Evolutionary conservation across 108 stramenopile genomes (phyloP).

Genomic region (Bacterosira constricta): DNA sequence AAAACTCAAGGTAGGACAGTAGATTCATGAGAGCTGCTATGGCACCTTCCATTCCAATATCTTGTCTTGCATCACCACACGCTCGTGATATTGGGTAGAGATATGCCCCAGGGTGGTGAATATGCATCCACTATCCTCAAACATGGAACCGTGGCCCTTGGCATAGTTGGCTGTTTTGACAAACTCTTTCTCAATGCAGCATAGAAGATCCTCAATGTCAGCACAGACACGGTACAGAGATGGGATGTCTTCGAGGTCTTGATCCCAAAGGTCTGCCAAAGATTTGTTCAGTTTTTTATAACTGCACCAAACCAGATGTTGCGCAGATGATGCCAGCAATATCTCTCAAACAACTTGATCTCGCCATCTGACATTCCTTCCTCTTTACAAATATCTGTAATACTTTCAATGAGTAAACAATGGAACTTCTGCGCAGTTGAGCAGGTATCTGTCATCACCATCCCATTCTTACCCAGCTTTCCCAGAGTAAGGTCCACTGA

Average conservation of each 20-base stretch:
- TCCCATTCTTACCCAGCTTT: constrained; percentile 13
- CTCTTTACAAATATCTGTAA: background rate
- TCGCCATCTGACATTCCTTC: background rate
- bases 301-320: constrained; percentile 15
- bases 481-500: background rate
- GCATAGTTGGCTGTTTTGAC: constrained; percentile 16
- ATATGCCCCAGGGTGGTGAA: constrained; percentile 9
- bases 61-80: constrained; percentile 10
- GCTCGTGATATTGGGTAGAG: constrained; percentile 2
- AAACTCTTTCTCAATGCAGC: constrained; percentile 19
- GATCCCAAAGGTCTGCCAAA: background rate
- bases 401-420: background rate
- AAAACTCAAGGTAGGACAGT: constrained; percentile 11
- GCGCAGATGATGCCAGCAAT: constrained; percentile 30
- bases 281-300: background rate
- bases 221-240: constrained; percentile 2
- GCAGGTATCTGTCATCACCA: constrained; percentile 11
- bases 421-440: background rate
- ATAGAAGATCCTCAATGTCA: background rate
- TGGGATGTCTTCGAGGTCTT: constrained; percentile 8
- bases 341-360: constrained; percentile 4
- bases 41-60: constrained; percentile 10
- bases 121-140: constrained; percentile 5
- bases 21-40: constrained; percentile 14
- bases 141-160: constrained; percentile 14